phyloP scores from a whole-genome alignment of 148 eudicot genomes.

The Persicaria maculosa region DNA sequence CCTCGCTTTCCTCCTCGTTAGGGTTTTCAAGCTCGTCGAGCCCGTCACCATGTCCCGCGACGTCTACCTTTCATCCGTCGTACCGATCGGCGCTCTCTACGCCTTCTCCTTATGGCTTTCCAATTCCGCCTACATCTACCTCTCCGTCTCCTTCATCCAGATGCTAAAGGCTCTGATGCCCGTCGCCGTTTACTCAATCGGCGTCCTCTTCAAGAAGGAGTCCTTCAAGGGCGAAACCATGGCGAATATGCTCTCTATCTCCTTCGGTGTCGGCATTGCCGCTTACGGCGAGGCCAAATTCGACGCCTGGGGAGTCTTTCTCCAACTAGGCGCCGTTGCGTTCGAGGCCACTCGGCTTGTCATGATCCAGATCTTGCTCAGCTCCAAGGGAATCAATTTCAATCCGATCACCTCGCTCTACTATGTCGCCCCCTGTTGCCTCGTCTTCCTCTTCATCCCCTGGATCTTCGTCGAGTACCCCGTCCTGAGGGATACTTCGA shows the following conservation, averaged over 20 bases:
- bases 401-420: constrained; percentile 55
- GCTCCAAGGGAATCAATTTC: constrained; percentile 47
- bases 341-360: constrained; percentile 63
- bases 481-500: constrained; percentile 32
- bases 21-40: constrained; percentile 15
- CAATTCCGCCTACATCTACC: constrained; percentile 19
- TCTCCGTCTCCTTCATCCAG: constrained; percentile 20
- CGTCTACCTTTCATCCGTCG: constrained; percentile 14
- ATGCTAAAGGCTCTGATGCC: constrained; percentile 18
- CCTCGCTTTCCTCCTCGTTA: constrained; percentile 18
- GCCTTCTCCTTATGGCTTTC: constrained; percentile 18
- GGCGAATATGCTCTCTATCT: constrained; percentile 18
- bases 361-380: constrained; percentile 48
- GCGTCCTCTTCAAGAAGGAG: constrained; percentile 15
- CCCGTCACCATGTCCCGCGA: constrained; percentile 15
- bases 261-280: constrained; percentile 16
- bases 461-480: constrained; percentile 68
- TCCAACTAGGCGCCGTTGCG: constrained; percentile 57
- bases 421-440: constrained; percentile 63
- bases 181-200: constrained; percentile 12
- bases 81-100: constrained; percentile 19
- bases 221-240: constrained; percentile 3
- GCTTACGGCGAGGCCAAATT: constrained; percentile 68
- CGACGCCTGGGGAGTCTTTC: constrained; percentile 49
- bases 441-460: constrained; percentile 48